Evolutionary conservation across 768 basidiomycete genomes (phyloP).

Genomic region (Leccinum ochraceum): DNA sequence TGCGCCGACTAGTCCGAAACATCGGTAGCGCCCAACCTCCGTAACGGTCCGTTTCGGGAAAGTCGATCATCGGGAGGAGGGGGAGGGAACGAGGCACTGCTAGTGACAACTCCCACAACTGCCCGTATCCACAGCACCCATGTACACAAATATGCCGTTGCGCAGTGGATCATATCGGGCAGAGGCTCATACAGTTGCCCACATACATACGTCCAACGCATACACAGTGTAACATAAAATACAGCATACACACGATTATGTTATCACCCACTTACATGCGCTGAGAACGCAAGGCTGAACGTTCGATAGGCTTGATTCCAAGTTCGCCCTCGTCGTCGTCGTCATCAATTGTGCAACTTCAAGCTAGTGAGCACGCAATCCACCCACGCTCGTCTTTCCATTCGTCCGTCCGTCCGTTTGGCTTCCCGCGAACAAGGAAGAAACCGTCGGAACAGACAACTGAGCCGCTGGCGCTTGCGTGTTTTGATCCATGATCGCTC

Average conservation of each 20-base stretch:
- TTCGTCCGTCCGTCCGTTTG: background rate
- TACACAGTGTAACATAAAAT: too few relatives aligned
- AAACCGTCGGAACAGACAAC: background rate
- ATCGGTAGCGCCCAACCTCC: background rate
- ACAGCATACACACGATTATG: too few relatives aligned
- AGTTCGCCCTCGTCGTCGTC: background rate
- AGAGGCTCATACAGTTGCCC: background rate
- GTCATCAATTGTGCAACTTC: background rate
- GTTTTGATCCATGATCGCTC: background rate
- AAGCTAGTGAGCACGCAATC: background rate
- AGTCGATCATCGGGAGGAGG: slow-evolving; percentile 7
- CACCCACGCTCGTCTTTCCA: background rate
- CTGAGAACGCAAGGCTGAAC: too few relatives aligned
- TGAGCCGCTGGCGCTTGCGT: background rate
- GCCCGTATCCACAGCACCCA: background rate
- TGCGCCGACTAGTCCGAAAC: background rate
- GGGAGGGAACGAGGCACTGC: background rate
- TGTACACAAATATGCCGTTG: background rate
- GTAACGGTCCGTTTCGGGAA: background rate
- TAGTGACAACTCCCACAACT: background rate
- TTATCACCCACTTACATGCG: too few relatives aligned
- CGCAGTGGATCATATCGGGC: background rate
- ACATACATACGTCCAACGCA: too few relatives aligned
- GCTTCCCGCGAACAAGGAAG: background rate
- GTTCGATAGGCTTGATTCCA: too few relatives aligned